Evolutionary conservation across 345 rosid species (phyloP), one percentile per base, ranked within the genome.

Genomic region (Lepidium africanum): DNA sequence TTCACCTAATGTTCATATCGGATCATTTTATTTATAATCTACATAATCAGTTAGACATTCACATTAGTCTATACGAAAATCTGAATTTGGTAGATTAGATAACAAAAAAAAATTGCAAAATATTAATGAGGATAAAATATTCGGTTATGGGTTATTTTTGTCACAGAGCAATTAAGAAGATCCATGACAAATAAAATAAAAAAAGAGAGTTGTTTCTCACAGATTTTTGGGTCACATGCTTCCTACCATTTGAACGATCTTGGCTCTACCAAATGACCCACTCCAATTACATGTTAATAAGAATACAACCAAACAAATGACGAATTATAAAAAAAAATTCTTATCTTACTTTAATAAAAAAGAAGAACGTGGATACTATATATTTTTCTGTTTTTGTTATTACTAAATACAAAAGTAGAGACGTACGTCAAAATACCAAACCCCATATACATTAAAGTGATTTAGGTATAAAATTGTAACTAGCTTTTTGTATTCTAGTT

Each of bases 191-290:
- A 8, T 50, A 33, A 2, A 51, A 9, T 51, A 19, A 8, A 38
- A 7, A 21, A 33, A n/a, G n/a, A 46, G 15, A 38, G 33, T 30
- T 30, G 33, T 30, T 5, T 10, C 5, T 62, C 45, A 66, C 48
- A 51, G 48, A 66, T 19, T 42, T 30, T 66, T 51, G 68, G 55
- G 25, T 73, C 72, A 66, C 71, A 73, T 73, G 72, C 62, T 67
- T 51, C 55, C 27, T 59, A 66, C 55, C 72, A 59, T 73, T 50
- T 51, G 72, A 66, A 52, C 71, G 9, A 60, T 45, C 65, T 72
- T 36, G 45, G 41, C 71, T 64, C 72, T 59, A 59, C 63, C 67
- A 42, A 53, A 59, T 59, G 39, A 73, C 41, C 40, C 61, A 50
- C 54, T 8, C 23, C 9, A 51, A 50, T 42, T 38, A 47, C 77